Evolutionary conservation across 2,329 filamentous ascomycete genomes (phyloP), one percentile per base, ranked within the genome.

Genomic region (Paecilomyces niveus): DNA sequence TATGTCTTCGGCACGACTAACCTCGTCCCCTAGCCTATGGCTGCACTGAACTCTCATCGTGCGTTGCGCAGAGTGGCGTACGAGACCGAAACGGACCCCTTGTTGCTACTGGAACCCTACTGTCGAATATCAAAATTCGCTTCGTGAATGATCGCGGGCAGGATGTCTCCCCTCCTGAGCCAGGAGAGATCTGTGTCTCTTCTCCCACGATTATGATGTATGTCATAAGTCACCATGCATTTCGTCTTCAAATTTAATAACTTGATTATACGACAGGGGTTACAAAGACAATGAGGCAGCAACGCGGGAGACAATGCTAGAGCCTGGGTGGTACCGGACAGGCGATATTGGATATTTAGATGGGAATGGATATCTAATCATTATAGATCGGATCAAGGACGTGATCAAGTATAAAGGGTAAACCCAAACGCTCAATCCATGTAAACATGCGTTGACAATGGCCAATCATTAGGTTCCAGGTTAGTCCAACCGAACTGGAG

Each of bases 381-480:
- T 65, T 11, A 64, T 61, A 1, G 64, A 65, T 59, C 62, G 64
- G 52, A 52, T 65, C 6, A 65, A 65, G 29, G 64, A 65, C 59
- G 64, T 65, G 63, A 64, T 64, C 53, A 64, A 63, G 39, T 64
- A 64, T 33, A 64, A 64, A 54, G 62, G 62, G 63, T 64, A n/a
- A n/a, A n/a, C 11, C 31, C 11, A 32, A 32, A 11, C 31, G 60
- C 51, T 54, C n/a, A 15, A 8, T 3, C 53, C 9, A 54, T 32
- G 4, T 54, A 54, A 54, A 15, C 5, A 32, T 5, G 26, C 26
- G 21, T 8, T 11, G 15, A 7, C 3, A 32, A 18, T 32, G 26
- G 15, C 15, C 13, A 5, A 15, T 21, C 11, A 18, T 21, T 60
- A 65, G 64, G 21, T 65, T 65, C 54, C 64, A 66, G 61, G 61